Base-by-base conservation (phyloP, 352 stramenopile species). In the Phytophthora foliorum region DNA sequence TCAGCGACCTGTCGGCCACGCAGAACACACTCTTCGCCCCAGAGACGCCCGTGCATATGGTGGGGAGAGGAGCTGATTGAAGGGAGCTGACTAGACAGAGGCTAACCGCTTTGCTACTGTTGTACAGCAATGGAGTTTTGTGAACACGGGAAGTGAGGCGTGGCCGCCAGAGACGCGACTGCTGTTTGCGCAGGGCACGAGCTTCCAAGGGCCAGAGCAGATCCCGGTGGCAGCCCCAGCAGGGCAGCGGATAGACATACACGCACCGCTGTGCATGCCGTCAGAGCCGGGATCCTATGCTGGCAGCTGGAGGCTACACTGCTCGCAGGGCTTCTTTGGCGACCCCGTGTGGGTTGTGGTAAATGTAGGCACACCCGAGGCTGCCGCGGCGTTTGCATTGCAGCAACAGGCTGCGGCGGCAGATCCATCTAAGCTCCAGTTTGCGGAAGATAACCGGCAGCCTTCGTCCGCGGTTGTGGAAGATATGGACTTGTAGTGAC, bases 291-390 rank as follows among this genome's bases (percentile, higher is more conserved):
- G 87, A 2, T 84, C 84, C 13, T 91, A 90, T 36, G 85, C 87
- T 41, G 87, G 85, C 8, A 93, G 81, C 57, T 96, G 88, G 88
- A 82, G 86, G 38, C 74, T 96, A 45, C 78, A 84, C 51, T 82
- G 79, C 34, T 69, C 86, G 6, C 60, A 75, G 6, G 84, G 81
- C 7, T 91, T 87, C 58, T 94, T 96, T 45, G 87, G 86, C 14
- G 86, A 96, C 16, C 85, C 86, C 0, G 75, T 94, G 11, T 96
- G 88, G 88, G 77, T 94, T 27, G 62, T 93, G 25, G 69, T 93
- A 8, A 92, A 88, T 39, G 86, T 96, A 38, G 75, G 68, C 25
- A 77, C 63, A 2, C 63, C 39, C n/a, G 63, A 78, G 22, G 50
- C 49, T 38, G 61, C 60, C 1, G 58, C 59, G 24, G 66, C 71